Base-by-base conservation (phyloP, 2,329 filamentous ascomycete genomes). In the Stemphylium beticola region DNA sequence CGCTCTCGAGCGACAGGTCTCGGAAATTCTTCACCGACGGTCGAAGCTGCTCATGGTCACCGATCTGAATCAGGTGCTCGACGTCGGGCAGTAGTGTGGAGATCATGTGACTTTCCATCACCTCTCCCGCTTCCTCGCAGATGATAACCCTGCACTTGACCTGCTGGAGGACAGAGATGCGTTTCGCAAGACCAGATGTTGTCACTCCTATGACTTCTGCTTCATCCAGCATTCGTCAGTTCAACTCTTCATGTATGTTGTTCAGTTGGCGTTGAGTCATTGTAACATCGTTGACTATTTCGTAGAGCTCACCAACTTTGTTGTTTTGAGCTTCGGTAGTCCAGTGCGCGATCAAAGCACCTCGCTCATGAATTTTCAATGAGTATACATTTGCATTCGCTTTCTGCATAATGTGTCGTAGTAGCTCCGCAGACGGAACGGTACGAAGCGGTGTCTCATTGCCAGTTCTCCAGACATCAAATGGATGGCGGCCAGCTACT, bases 111-210 rank as follows among this genome's bases (percentile, higher is more conserved):
- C 84, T 78, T 66, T 91, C 88, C 29, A 90, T 76, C 0, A 90
- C 84, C 57, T 91, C 87, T 0, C 83, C 87, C 1, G 87, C 87
- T 64, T 91, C 87, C 66, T 91, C 87, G 31, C 84, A 88, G 1
- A 90, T 67, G 14, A 90, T 68, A 0, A 88, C 81, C 55, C 87
- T 87, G 29, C 76, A 74, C 6, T 73, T 65, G 1, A 87, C 55
- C 7, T 78, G 77, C 7, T 79, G 76, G 0, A 89, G 73, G 1
- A 83, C 59, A 0, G 77, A 69, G 0, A 85, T 68, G 14, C 83
- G 75, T 73, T 64, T 85, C 78, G 86, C 85, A 2, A 88, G 73
- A 0, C 85, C 85, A 0, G 82, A 84, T 0, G 86, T 88, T 0
- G 85, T 88, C 1, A 86, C 73, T 0, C 85, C 85, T 38, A 88